Evolutionary conservation across 257 asterid species (phyloP).

Genomic region (Verbena officinalis): DNA sequence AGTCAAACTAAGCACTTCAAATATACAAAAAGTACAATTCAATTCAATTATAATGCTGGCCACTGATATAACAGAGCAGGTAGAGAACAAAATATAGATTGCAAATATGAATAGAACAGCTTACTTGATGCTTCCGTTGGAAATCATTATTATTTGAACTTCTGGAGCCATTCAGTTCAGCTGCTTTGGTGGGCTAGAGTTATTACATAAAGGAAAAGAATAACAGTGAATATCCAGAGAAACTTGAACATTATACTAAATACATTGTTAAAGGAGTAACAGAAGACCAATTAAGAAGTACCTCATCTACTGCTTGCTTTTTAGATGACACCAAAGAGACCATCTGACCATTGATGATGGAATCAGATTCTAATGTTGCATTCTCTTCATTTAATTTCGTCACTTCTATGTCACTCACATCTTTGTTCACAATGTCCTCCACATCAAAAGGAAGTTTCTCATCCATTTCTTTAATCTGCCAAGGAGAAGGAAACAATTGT

Average conservation of each 20-base stretch:
- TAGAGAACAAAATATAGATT: background rate
- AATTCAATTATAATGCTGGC: background rate
- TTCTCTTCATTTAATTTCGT: slow-evolving; percentile 41
- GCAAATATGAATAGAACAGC: slow-evolving; percentile 19
- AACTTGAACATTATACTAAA: background rate
- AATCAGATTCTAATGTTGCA: slow-evolving; percentile 40
- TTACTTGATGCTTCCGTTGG: slow-evolving; percentile 59
- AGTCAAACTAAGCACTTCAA: slow-evolving; percentile 18
- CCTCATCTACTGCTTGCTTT: slow-evolving; percentile 46
- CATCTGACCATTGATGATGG: slow-evolving; percentile 32
- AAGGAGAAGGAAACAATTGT: slow-evolving; percentile 13
- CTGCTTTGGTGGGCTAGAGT: slow-evolving; percentile 47
- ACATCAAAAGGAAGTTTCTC: slow-evolving; percentile 64
- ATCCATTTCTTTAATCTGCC: slow-evolving; percentile 77
- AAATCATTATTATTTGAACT: slow-evolving; percentile 37
- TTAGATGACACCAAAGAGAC: slow-evolving; percentile 38
- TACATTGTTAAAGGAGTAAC: background rate
- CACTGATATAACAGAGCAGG: slow-evolving; percentile 1
- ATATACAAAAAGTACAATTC: slow-evolving; percentile 4
- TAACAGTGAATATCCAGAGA: slow-evolving; percentile 13
- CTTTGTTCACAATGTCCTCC: slow-evolving; percentile 52
- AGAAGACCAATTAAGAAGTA: slow-evolving; percentile 17
- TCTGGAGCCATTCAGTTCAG: slow-evolving; percentile 40
- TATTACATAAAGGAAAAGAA: slow-evolving; percentile 6
- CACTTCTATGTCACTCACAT: slow-evolving; percentile 31